These are phyloP conservation scores for Candida piceae DNA, from an alignment of 805 yeast genomes.

Conservation along the genomic window DNA sequence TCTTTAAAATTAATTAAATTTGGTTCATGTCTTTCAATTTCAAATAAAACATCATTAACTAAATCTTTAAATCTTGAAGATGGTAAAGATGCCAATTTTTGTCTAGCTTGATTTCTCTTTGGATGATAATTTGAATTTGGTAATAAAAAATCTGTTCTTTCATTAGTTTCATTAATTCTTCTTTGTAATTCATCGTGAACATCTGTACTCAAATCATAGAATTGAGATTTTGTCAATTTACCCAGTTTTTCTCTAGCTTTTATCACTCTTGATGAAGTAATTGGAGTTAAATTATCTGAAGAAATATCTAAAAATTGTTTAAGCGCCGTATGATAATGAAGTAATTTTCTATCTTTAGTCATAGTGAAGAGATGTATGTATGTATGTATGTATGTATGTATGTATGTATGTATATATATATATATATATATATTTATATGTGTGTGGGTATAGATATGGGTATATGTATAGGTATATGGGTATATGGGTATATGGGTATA, in stretches of 20 bases:
- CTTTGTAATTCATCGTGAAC: slow-evolving; percentile 90
- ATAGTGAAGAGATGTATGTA: slow-evolving; percentile 1
- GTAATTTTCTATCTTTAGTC: slow-evolving; percentile 16
- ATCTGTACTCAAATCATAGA: slow-evolving; percentile 86
- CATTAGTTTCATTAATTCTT: slow-evolving; percentile 54
- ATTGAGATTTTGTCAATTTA: slow-evolving; percentile 76
- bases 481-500: too few species aligned
- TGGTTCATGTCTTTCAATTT: slow-evolving; percentile 57
- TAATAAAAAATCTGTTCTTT: slow-evolving; percentile 52
- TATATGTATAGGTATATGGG: too few species aligned
- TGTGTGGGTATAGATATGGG: too few species aligned
- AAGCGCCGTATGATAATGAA: slow-evolving; percentile 41
- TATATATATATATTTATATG: too few species aligned
- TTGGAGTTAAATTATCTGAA: slow-evolving; percentile 38
- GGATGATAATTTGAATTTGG: slow-evolving; percentile 80
- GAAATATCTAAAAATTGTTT: slow-evolving; percentile 48
- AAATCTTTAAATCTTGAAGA: slow-evolving; percentile 80
- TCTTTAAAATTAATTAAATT: slow-evolving; percentile 11
- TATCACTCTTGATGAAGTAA: slow-evolving; percentile 56
- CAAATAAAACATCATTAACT: slow-evolving; percentile 83
- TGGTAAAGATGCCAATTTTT: slow-evolving; percentile 81
- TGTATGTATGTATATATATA: too few species aligned
- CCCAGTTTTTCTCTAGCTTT: slow-evolving; percentile 83
- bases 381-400: too few species aligned
- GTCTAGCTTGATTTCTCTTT: slow-evolving; percentile 92